Conservation (phyloP, 2,329 filamentous ascomycete species). For the Drechslerella coelobrocha region DNA sequence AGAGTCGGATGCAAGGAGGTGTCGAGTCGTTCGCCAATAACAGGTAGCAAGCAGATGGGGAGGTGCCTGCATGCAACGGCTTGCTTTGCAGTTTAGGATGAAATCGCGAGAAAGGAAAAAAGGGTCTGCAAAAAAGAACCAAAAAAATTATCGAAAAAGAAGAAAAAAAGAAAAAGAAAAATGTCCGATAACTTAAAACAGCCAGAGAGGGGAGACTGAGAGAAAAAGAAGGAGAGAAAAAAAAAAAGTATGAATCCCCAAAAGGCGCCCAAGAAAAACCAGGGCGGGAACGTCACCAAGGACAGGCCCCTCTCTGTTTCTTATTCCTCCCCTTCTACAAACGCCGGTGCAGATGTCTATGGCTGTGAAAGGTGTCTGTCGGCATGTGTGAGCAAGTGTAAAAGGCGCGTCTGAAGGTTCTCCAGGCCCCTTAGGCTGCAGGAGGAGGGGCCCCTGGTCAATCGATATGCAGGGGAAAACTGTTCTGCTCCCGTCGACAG, state of each 20-base stretch:
- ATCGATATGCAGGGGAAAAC: slow-evolving; percentile 47
- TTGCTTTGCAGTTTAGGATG: slow-evolving; percentile 35
- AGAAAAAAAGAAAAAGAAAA: slow-evolving; percentile 33
- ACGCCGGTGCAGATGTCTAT: neutral
- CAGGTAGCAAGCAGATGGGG: slow-evolving; percentile 19
- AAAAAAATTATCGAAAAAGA: too few species aligned
- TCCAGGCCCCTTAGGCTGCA: slow-evolving; percentile 37
- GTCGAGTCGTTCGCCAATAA: slow-evolving; percentile 27
- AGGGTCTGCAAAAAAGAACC: slow-evolving; percentile 28
- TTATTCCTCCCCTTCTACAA: neutral
- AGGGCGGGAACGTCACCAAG: slow-evolving; percentile 37
- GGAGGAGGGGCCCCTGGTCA: slow-evolving; percentile 33
- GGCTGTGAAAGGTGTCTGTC: neutral
- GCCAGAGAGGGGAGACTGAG: slow-evolving; percentile 37
- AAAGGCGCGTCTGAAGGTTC: slow-evolving; percentile 37
- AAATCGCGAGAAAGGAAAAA: slow-evolving; percentile 39
- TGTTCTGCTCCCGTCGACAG: slow-evolving; percentile 32
- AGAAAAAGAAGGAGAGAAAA: neutral
- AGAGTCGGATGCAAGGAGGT: slow-evolving; percentile 35
- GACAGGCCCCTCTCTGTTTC: slow-evolving; percentile 11
- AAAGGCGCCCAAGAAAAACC: slow-evolving; percentile 24
- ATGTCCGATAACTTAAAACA: slow-evolving; percentile 43
- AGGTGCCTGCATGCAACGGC: neutral
- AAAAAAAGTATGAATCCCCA: slow-evolving; percentile 13
- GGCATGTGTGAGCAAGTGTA: slow-evolving; percentile 16